These are phyloP conservation scores for Coprinopsis marcescibilis DNA, from an alignment of 768 basidiomycete genomes.

Conservation along the genomic window DNA sequence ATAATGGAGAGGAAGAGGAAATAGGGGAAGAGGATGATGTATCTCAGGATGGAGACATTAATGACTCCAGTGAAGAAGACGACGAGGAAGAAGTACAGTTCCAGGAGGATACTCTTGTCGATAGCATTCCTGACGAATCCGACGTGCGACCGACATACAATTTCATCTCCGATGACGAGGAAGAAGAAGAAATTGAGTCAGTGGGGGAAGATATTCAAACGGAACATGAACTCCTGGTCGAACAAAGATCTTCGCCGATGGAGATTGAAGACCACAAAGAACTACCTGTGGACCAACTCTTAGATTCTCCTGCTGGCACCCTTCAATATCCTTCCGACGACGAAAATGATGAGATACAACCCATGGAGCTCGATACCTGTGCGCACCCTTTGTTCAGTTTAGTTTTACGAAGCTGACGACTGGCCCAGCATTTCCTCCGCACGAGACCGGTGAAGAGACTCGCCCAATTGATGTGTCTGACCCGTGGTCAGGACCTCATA, in stretches of 20 bases:
- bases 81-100: slow-evolving; percentile 18
- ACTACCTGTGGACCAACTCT: not conserved
- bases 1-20: slow-evolving; percentile 17
- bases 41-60: slow-evolving; percentile 23
- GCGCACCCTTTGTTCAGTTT: slow-evolving; percentile 10
- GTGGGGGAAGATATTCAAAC: slow-evolving; percentile 16
- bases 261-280: slow-evolving; percentile 10
- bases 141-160: not conserved
- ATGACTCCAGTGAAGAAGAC: slow-evolving; percentile 13
- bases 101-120: slow-evolving; percentile 6
- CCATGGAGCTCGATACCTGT: slow-evolving; percentile 28
- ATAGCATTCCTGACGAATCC: not conserved
- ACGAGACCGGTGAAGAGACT: not conserved
- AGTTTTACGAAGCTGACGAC: not conserved
- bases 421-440: slow-evolving; percentile 5
- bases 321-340: slow-evolving; percentile 19
- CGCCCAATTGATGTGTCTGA: slow-evolving; percentile 23
- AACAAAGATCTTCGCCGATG: not conserved
- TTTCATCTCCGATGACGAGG: slow-evolving; percentile 4
- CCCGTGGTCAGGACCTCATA: slow-evolving; percentile 28
- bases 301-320: not conserved
- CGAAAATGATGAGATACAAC: slow-evolving; percentile 25
- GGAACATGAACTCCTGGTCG: slow-evolving; percentile 17
- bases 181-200: slow-evolving; percentile 15
- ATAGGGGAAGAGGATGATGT: slow-evolving; percentile 20